These are phyloP conservation scores for Naganishia cerealis DNA, from an alignment of 1,284 basidiomycete species.

Conservation along the genomic window DNA sequence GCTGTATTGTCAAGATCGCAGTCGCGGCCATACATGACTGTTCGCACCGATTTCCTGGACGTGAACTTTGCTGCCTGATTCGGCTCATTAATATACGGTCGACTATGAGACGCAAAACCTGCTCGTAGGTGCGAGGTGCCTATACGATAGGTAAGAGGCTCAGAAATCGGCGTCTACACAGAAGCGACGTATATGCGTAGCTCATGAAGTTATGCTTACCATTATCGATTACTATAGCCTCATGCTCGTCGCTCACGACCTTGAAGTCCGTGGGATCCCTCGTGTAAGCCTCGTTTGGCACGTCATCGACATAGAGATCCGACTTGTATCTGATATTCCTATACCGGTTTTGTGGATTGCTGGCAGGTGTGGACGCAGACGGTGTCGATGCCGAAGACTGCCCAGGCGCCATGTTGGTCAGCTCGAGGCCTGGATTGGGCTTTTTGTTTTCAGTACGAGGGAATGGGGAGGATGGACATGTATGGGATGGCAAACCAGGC, in stretches of 20 bases:
- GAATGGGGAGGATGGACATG: not conserved
- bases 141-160: constrained; percentile 33
- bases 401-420: not conserved
- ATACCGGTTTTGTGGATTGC: not conserved
- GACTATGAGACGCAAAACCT: constrained; percentile 67
- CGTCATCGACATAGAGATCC: constrained; percentile 20
- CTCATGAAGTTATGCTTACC: constrained; percentile 4
- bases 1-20: constrained; percentile 80
- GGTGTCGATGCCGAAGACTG: not conserved
- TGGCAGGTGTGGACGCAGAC: not conserved
- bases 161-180: not conserved
- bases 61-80: constrained; percentile 82
- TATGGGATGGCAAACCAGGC: not conserved
- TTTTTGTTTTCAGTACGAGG: not conserved
- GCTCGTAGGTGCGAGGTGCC: constrained; percentile 80
- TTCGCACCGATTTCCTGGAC: constrained; percentile 70
- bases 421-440: not conserved
- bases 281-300: constrained; percentile 13
- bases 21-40: constrained; percentile 76
- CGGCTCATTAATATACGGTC: constrained; percentile 60
- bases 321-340: constrained; percentile 20
- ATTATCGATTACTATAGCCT: constrained; percentile 26
- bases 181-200: not conserved
- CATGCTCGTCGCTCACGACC: constrained; percentile 8
- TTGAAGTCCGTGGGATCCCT: constrained; percentile 11